Conservation (phyloP, 352 stramenopile species). For the Hyaloperonospora brassicae region DNA sequence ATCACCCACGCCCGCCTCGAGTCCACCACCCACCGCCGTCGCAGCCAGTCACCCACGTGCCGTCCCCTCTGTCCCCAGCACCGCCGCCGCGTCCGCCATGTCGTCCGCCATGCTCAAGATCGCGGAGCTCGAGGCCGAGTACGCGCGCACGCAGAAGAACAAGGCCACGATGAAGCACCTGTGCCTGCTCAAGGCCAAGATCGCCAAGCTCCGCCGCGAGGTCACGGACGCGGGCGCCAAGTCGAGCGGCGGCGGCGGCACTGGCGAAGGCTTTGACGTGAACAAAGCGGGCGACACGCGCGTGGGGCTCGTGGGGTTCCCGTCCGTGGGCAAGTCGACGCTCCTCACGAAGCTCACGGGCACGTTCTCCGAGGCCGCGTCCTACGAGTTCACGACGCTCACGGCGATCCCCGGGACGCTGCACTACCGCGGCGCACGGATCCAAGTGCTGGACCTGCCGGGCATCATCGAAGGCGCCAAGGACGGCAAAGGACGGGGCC, state of each 20-base stretch:
- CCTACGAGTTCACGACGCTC: constrained; percentile 99
- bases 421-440: constrained; percentile 89
- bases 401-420: constrained; percentile 97
- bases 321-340: constrained; percentile 97
- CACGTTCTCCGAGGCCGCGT: constrained; percentile 91
- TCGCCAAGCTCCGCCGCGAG: constrained; percentile 94
- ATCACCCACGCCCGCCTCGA: too few relatives aligned
- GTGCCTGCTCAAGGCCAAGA: constrained; percentile 96
- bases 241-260: constrained; percentile 42
- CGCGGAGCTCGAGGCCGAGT: constrained; percentile 85
- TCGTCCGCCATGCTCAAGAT: constrained; percentile 69
- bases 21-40: too few relatives aligned
- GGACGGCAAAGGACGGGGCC: constrained; percentile 93
- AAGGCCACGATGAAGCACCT: constrained; percentile 99
- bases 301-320: constrained; percentile 97
- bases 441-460: constrained; percentile 87
- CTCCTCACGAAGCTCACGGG: constrained; percentile 95
- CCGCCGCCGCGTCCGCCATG: constrained; percentile 18
- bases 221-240: constrained; percentile 80
- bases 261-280: constrained; percentile 86
- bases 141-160: constrained; percentile 98
- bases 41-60: too few relatives aligned
- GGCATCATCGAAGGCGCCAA: constrained; percentile 99
- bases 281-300: constrained; percentile 94
- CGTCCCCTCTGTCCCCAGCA: too few relatives aligned